Conservation (phyloP, 345 rosid species). For the Lepidium africanum region DNA sequence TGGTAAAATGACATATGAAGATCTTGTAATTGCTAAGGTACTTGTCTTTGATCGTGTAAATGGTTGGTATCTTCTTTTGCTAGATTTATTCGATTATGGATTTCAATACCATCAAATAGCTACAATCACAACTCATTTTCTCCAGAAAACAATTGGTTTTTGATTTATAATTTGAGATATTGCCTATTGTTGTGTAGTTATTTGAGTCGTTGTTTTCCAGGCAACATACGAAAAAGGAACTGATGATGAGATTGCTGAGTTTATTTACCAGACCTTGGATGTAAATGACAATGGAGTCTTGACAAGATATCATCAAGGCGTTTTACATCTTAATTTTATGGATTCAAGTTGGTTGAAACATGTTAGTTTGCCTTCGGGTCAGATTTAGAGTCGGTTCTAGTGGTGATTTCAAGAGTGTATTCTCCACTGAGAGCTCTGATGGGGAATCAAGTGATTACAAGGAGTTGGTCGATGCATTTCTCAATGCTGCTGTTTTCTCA, state of each 20-base stretch:
- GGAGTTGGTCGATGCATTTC: slow-evolving; percentile 40
- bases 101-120: too few species aligned
- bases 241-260: slow-evolving; percentile 74
- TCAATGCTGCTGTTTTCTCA: slow-evolving; percentile 56
- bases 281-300: slow-evolving; percentile 51
- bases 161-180: not conserved
- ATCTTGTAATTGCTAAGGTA: slow-evolving; percentile 85
- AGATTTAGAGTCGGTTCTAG: slow-evolving; percentile 52
- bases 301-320: slow-evolving; percentile 41
- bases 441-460: slow-evolving; percentile 26
- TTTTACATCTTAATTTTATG: not conserved
- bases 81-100: not conserved
- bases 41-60: not conserved
- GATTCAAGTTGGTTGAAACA: not conserved
- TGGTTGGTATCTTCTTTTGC: not conserved
- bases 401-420: slow-evolving; percentile 41
- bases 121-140: too few species aligned
- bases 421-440: slow-evolving; percentile 32
- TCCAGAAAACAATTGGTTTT: too few species aligned
- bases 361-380: slow-evolving; percentile 42
- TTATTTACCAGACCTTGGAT: slow-evolving; percentile 62
- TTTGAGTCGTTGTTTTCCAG: slow-evolving; percentile 26
- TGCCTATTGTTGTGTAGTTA: not conserved
- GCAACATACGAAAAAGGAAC: slow-evolving; percentile 81
- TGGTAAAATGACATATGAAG: slow-evolving; percentile 50